Evolutionary conservation across 495 filamentous ascomycete species (phyloP).

Genomic region (Cercophora newfieldiana): DNA sequence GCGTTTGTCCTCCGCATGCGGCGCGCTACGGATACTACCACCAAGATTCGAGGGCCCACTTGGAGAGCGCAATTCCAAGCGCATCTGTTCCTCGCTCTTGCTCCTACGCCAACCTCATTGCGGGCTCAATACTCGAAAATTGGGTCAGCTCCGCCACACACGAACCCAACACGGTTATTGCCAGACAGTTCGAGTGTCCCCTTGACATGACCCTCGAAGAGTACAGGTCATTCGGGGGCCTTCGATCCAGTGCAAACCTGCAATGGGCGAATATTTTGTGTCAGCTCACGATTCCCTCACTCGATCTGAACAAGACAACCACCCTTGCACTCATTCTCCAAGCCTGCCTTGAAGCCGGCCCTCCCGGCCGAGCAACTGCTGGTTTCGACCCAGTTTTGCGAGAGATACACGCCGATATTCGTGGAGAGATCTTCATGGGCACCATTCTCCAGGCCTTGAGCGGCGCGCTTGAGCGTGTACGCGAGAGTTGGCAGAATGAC

Average conservation of each 20-base stretch:
- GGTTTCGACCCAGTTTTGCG: constrained; percentile 27
- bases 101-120: constrained; percentile 16
- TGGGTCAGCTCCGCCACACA: constrained; percentile 22
- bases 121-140: background rate
- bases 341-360: constrained; percentile 48
- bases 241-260: constrained; percentile 49
- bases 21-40: constrained; percentile 42
- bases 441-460: background rate
- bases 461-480: background rate
- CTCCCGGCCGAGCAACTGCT: background rate
- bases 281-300: constrained; percentile 47
- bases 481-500: constrained; percentile 11
- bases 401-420: constrained; percentile 9
- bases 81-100: constrained; percentile 6
- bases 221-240: constrained; percentile 48
- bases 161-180: constrained; percentile 48
- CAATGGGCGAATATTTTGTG: constrained; percentile 58
- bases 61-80: background rate
- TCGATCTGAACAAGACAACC: constrained; percentile 50
- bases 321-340: constrained; percentile 51
- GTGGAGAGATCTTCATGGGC: background rate
- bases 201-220: constrained; percentile 48
- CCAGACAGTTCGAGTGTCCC: constrained; percentile 46
- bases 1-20: constrained; percentile 50
- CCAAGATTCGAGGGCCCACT: too few relatives aligned